These are phyloP conservation scores for Tritrichomonas foetus DNA, from an alignment of 208 protist genomes.

Conservation along the genomic window DNA sequence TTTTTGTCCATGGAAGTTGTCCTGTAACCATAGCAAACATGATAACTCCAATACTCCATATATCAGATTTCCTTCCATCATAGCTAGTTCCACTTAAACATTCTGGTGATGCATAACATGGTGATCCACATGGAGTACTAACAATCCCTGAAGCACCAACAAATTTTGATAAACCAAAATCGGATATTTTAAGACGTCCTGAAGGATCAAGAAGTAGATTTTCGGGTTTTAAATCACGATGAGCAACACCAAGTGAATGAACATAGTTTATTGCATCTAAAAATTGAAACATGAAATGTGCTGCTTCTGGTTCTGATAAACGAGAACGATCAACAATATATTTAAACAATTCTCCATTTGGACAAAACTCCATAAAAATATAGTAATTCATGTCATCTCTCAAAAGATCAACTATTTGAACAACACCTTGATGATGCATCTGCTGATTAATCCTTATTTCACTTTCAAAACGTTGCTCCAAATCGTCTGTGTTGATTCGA, in stretches of 20 bases:
- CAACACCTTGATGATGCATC: conserved; percentile 8
- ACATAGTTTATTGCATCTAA: neutral
- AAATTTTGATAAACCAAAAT: conserved; percentile 37
- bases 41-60: neutral
- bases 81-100: neutral
- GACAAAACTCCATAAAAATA: conserved; percentile 38
- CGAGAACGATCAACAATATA: neutral
- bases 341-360: neutral
- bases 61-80: neutral
- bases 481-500: neutral
- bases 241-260: neutral
- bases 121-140: conserved; percentile 20
- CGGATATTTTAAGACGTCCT: neutral
- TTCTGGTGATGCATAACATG: conserved; percentile 27
- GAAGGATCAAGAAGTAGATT: neutral
- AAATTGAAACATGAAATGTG: neutral
- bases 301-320: conserved; percentile 14
- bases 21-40: conserved; percentile 14
- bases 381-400: conserved; percentile 7
- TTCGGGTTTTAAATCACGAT: conserved; percentile 21
- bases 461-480: neutral
- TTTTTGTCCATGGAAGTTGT: conserved; percentile 26
- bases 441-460: conserved; percentile 37
- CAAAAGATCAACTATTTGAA: conserved; percentile 40
- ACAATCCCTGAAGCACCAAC: neutral